phyloP scores from a whole-genome alignment of 768 basidiomycete species.

The Calvatia gigantea region DNA sequence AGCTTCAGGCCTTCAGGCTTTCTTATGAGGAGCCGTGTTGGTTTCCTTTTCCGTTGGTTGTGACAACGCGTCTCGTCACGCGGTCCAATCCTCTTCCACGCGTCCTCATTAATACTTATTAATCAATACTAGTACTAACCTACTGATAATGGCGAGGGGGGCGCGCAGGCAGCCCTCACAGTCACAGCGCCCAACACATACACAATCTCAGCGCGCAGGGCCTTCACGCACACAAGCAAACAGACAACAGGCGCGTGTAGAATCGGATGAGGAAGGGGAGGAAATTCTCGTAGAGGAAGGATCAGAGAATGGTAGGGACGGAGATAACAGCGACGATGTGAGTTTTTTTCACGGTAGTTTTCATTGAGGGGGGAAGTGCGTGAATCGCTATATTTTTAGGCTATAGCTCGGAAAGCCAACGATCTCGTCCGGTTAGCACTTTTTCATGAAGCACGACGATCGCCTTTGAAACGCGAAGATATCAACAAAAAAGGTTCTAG shows the following conservation, averaged over 20 bases:
- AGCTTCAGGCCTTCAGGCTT: no score
- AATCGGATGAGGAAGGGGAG: slow-evolving; percentile 12
- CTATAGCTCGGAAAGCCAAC: slow-evolving; percentile 59
- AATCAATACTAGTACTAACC: neutral
- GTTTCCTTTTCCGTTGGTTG: no score
- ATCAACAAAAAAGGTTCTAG: slow-evolving; percentile 75
- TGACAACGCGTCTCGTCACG: slow-evolving; percentile 8
- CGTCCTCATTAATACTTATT: neutral
- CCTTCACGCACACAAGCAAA: slow-evolving; percentile 9
- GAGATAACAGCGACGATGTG: slow-evolving; percentile 2
- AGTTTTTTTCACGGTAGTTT: neutral
- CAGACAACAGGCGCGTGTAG: slow-evolving; percentile 2
- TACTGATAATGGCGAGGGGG: slow-evolving; percentile 7
- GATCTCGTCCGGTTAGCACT: slow-evolving; percentile 79
- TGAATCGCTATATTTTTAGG: slow-evolving; percentile 33
- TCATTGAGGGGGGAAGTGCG: neutral
- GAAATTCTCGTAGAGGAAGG: slow-evolving; percentile 1
- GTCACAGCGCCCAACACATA: neutral
- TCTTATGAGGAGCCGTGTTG: no score
- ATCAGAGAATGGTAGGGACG: neutral
- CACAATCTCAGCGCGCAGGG: slow-evolving; percentile 10
- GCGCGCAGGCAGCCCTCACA: slow-evolving; percentile 9
- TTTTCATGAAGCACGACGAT: slow-evolving; percentile 72
- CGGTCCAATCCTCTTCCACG: neutral
- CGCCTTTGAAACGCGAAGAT: slow-evolving; percentile 72